A percentile compares a stretch with the other conserved stretches of the same genome.
Evolutionary conservation across 768 basidiomycete species (phyloP).

Genomic region (Boletus edulis): DNA sequence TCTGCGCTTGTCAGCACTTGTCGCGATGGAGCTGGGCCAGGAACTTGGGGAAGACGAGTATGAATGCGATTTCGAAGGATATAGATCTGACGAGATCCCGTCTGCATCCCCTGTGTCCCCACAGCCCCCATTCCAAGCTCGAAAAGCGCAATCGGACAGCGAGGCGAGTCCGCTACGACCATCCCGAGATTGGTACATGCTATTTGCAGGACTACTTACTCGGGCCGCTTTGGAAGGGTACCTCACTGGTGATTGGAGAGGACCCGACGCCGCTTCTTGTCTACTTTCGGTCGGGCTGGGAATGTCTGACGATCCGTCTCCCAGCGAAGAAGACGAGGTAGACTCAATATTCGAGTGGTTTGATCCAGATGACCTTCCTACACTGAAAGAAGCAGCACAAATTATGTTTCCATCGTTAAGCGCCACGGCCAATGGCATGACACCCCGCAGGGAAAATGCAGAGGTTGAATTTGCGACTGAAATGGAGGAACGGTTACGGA

Average conservation of each 20-base stretch:
- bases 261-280: slow-evolving; percentile 65
- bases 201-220: slow-evolving; percentile 73
- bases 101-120: slow-evolving; percentile 13
- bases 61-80: slow-evolving; percentile 31
- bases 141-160: slow-evolving; percentile 33
- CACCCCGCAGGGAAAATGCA: slow-evolving; percentile 41
- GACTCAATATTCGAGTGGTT: slow-evolving; percentile 51
- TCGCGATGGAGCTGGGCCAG: slow-evolving; percentile 72
- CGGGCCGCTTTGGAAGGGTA: slow-evolving; percentile 87
- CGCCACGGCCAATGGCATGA: slow-evolving; percentile 24
- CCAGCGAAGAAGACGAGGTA: slow-evolving; percentile 33
- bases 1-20: slow-evolving; percentile 72
- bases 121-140: slow-evolving; percentile 5
- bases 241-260: slow-evolving; percentile 77
- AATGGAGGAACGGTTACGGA: slow-evolving; percentile 68
- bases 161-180: slow-evolving; percentile 59
- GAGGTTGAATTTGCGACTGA: slow-evolving; percentile 74
- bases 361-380: slow-evolving; percentile 77
- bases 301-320: slow-evolving; percentile 28
- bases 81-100: slow-evolving; percentile 20
- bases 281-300: slow-evolving; percentile 72
- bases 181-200: slow-evolving; percentile 77
- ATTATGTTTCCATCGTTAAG: slow-evolving; percentile 65
- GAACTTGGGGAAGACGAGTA: slow-evolving; percentile 61
- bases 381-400: slow-evolving; percentile 58